These are phyloP conservation scores for Boletus edulis DNA, from an alignment of 768 basidiomycete species.

Conservation along the genomic window DNA sequence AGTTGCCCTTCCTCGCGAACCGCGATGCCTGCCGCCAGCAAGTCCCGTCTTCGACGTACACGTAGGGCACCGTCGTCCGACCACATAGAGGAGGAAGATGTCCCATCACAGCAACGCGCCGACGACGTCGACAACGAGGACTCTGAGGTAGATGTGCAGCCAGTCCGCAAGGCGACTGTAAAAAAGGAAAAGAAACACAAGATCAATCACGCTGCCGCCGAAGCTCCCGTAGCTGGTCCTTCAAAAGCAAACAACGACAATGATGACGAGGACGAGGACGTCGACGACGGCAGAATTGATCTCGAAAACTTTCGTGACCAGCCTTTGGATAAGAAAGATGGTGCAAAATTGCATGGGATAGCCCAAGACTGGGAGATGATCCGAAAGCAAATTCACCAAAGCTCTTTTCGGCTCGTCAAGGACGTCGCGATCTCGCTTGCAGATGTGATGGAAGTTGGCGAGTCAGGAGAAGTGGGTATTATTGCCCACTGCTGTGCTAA, in stretches of 20 bases:
- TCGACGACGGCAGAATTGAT: constrained; percentile 55
- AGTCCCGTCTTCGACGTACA: constrained; percentile 39
- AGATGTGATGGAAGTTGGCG: constrained; percentile 55
- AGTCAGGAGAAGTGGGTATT: constrained; percentile 48
- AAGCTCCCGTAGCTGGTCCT: constrained; percentile 21
- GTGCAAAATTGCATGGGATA: constrained; percentile 53
- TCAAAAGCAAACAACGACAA: constrained; percentile 15
- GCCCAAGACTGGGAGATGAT: constrained; percentile 62
- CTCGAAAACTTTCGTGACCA: constrained; percentile 63
- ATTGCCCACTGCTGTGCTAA: not conserved
- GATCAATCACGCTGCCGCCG: constrained; percentile 21
- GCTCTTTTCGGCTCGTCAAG: constrained; percentile 43
- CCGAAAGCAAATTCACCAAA: constrained; percentile 44
- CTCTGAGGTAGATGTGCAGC: constrained; percentile 41
- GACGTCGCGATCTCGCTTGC: constrained; percentile 59
- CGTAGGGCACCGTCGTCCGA: constrained; percentile 54
- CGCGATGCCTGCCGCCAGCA: constrained; percentile 33
- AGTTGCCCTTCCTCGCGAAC: not conserved
- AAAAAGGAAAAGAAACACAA: constrained; percentile 34
- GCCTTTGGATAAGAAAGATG: constrained; percentile 56
- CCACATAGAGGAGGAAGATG: constrained; percentile 55
- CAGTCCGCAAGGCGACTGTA: constrained; percentile 28
- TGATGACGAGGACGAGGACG: constrained; percentile 42
- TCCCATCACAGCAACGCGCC: constrained; percentile 34
- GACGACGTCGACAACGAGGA: constrained; percentile 41